phyloP scores from a whole-genome alignment of 352 stramenopile genomes.

The Phytophthora gonapodyides region DNA sequence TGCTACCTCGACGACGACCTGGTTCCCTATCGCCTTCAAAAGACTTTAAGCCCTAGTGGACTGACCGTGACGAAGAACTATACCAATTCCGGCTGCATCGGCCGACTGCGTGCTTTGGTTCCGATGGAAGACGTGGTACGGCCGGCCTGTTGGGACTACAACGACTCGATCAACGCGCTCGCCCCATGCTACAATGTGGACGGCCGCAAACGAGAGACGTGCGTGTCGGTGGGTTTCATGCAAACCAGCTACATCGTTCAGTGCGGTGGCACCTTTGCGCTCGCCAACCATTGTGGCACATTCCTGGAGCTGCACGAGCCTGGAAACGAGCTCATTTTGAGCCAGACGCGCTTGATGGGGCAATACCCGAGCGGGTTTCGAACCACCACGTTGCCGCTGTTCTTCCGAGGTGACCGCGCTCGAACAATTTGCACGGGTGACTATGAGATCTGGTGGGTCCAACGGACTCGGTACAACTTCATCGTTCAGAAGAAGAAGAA shows the following conservation, averaged over 20 bases:
- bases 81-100: conserved; percentile 59
- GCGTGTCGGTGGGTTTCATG: conserved; percentile 81
- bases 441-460: conserved; percentile 91
- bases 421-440: conserved; percentile 70
- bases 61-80: conserved; percentile 59
- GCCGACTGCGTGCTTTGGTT: conserved; percentile 49
- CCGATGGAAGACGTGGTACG: conserved; percentile 54
- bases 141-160: conserved; percentile 86
- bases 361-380: conserved; percentile 79
- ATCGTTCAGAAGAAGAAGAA: conserved; percentile 86
- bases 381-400: conserved; percentile 74
- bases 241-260: conserved; percentile 80
- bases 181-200: conserved; percentile 68
- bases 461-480: conserved; percentile 80
- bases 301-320: conserved; percentile 87
- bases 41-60: conserved; percentile 46
- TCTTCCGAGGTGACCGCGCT: conserved; percentile 63
- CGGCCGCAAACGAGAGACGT: conserved; percentile 55
- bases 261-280: conserved; percentile 65
- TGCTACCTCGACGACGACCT: conserved; percentile 68
- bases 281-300: conserved; percentile 83
- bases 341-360: conserved; percentile 66
- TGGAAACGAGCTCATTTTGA: conserved; percentile 65
- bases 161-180: conserved; percentile 72
- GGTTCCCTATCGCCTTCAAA: conserved; percentile 62